Evolutionary conservation across 352 stramenopile species (phyloP), one percentile per base, ranked within the genome.

Genomic region (Phytophthora idaei): DNA sequence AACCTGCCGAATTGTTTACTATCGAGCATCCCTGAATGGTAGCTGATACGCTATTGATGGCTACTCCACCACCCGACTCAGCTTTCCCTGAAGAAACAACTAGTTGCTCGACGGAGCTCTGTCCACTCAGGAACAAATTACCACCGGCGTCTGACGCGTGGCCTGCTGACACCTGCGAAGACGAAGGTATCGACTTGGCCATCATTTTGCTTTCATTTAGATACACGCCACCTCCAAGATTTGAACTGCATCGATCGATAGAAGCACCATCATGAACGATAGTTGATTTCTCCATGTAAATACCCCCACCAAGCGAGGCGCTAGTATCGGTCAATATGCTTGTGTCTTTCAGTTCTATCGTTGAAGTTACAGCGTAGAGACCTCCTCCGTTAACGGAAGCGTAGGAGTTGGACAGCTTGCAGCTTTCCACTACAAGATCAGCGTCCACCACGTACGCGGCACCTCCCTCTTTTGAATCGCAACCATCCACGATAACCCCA

Each of bases 141-240:
- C 67, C 67, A 41, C 67, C 67, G 10, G 14, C 12, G 46, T 47
- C 28, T 2, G 48, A 15, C 17, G 55, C 67, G 3, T 48, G 0
- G 32, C 61, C 64, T n/a, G 27, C 11, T 27, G 36, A 53, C 56
- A 74, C 52, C 10, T 44, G 42, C 21, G 67, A 71, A n/a, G 44
- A 59, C 4, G 67, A 66, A 8, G 49, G 32, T 7, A 5, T 0
- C 15, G 27, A 37, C 3, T 62, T 49, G 5, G 52, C 50, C 5
- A 58, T 15, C 5, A 80, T 48, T 3, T 47, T 58, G 10, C 64
- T 78, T 14, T 54, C 15, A 4, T 58, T 31, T 7, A 86, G 5
- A 37, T 78, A 82, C 3, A 80, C 10, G 0, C 80, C 83, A 1
- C 80, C 83, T 6, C 83, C 83, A 49, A 41, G 27, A 5, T 25